A percentile compares a stretch with the other conserved stretches of the same genome.
Evolutionary conservation across 768 basidiomycete species (phyloP).

Genomic region (Russula olivacea): DNA sequence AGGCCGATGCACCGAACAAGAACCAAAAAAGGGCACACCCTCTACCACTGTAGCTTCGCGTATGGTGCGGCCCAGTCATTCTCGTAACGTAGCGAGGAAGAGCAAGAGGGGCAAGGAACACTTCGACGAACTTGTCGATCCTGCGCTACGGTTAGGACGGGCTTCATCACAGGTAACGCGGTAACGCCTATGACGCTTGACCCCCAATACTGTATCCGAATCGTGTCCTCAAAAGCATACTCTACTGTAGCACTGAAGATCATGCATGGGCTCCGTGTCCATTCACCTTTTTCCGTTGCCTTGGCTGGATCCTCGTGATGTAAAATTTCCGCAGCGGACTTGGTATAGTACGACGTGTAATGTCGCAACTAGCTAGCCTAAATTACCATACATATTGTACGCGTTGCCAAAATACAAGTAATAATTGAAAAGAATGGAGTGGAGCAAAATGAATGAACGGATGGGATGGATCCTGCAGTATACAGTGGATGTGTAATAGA

Average conservation of each 20-base stretch:
- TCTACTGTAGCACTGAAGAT: neutral
- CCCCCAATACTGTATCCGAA: neutral
- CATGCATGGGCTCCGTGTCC: neutral
- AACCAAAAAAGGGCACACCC: neutral
- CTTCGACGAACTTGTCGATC: neutral
- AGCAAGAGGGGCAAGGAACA: no score
- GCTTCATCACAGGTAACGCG: neutral
- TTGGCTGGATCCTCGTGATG: neutral
- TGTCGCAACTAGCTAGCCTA: neutral
- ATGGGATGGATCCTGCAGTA: neutral
- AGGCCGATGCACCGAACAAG: neutral
- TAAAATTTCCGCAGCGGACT: neutral
- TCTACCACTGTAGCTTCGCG: neutral
- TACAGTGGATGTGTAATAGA: no score
- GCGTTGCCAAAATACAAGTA: neutral
- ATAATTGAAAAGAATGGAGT: neutral
- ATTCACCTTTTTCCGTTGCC: neutral
- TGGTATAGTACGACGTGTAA: neutral
- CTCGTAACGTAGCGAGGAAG: neutral
- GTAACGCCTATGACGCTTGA: neutral
- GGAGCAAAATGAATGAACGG: neutral
- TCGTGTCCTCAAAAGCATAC: neutral
- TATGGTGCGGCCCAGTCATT: neutral
- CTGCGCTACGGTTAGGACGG: neutral
- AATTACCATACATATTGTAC: neutral